Evolutionary conservation across 2,329 filamentous ascomycete genomes (phyloP), one percentile per base, ranked within the genome.

Genomic region (Lecanicillium sp.): DNA sequence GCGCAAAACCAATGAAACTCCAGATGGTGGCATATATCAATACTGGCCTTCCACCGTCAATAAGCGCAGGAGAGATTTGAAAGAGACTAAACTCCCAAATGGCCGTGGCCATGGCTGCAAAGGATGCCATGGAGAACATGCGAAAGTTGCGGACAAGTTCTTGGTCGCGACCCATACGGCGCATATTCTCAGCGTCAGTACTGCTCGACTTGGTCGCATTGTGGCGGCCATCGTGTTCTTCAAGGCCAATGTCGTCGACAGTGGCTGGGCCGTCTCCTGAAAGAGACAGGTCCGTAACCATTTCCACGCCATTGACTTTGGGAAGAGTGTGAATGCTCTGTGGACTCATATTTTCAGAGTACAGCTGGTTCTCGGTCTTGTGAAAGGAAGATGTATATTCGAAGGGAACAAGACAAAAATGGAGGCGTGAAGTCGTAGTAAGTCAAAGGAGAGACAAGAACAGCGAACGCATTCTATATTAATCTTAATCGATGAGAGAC

Each of bases 1-100:
- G 43, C 12, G 33, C 12, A 25, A 37, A 43, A 33, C 43, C 38
- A 7, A 43, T 7, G 18, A 38, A 38, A 27, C 31, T 30, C 40
- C 40, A 42, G 14, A 42, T 28, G 13, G 29, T 35, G 33, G 31
- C 15, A 15, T 37, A 45, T 14, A 43, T 29, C 40, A 45, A 28
- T 27, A 12, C 30, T 2, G 43, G 43, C n/a, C 33, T 29, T 5
- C 43, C 43, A n/a, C 43, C 43, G 19, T 45, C 32, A 13, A 22
- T 36, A 20, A 42, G 28, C 8, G 34, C 40, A n/a, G 35, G 40
- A 3, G 40, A 38, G 28, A 42, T 33, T 35, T 34, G 29, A 15
- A 42, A 42, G 3, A 35, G 27, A 12, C 29, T 35, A 6, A 42
- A 14, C 9, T 30, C 36, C 40, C 40, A 42, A 11, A 36, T 36